Evolutionary conservation across 768 basidiomycete genomes (phyloP).

Genomic region (Tulasnella sp.): DNA sequence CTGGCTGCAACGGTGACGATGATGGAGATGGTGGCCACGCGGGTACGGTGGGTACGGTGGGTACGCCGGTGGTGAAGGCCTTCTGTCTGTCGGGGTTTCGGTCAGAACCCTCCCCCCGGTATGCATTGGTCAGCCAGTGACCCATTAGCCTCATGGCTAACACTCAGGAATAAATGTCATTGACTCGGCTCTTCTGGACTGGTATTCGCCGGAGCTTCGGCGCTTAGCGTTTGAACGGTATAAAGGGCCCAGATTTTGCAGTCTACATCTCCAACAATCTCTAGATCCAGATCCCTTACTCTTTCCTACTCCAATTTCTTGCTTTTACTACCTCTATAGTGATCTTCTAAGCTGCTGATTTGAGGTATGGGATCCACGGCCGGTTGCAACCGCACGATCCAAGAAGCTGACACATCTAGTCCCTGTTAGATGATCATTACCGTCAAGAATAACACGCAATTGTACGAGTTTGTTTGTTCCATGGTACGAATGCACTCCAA

Average conservation of each 20-base stretch:
- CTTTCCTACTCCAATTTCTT: not conserved
- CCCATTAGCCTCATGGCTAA: too few species aligned
- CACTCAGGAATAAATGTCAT: too few species aligned
- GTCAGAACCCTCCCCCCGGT: too few species aligned
- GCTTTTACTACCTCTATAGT: not conserved
- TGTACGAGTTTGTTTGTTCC: not conserved
- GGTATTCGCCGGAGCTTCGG: not conserved
- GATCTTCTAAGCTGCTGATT: too few species aligned
- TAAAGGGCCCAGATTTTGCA: not conserved
- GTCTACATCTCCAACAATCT: not conserved
- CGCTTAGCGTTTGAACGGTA: not conserved
- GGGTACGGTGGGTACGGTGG: too few species aligned
- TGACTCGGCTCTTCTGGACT: not conserved
- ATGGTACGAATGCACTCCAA: not conserved
- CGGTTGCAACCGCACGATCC: not conserved
- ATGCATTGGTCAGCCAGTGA: too few species aligned
- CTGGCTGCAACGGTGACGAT: too few species aligned
- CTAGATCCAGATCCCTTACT: not conserved
- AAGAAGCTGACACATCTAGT: not conserved
- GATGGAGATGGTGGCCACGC: too few species aligned
- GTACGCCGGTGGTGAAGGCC: too few species aligned
- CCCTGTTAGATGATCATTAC: not conserved
- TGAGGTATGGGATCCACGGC: not conserved
- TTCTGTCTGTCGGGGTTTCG: too few species aligned
- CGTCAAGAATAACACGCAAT: not conserved